Percentiles rank a stretch among this genome's conserved stretches.
Evolutionary conservation across 805 yeast genomes (phyloP).

Genomic region (Candida odintsovae): DNA sequence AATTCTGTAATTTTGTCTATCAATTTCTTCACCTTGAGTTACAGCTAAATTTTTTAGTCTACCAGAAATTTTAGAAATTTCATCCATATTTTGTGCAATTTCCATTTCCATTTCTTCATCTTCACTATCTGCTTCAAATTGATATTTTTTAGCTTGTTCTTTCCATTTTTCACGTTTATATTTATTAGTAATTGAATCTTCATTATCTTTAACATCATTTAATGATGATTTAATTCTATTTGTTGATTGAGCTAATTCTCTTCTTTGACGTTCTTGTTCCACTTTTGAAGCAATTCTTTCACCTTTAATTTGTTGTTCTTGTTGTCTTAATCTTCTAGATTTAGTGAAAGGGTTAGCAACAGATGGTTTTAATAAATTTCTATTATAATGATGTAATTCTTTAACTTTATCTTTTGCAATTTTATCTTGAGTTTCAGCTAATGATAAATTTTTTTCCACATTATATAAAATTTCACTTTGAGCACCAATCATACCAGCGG

Average conservation of each 20-base stretch:
- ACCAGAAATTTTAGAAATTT: conserved; percentile 60
- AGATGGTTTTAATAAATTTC: conserved; percentile 76
- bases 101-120: conserved; percentile 92
- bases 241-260: conserved; percentile 56
- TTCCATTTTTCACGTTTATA: conserved; percentile 32
- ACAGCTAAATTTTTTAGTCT: conserved; percentile 70
- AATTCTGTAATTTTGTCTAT: conserved; percentile 69
- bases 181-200: conserved; percentile 27
- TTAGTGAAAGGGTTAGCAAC: conserved; percentile 87
- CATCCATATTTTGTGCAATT: conserved; percentile 76
- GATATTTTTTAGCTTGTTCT: conserved; percentile 59
- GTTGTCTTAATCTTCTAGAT: conserved; percentile 64
- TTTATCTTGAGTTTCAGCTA: conserved; percentile 76
- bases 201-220: conserved; percentile 31
- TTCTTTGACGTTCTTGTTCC: conserved; percentile 55
- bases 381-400: conserved; percentile 71
- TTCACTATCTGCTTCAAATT: conserved; percentile 85
- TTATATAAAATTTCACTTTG: conserved; percentile 82
- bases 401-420: conserved; percentile 79
- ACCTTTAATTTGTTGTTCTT: conserved; percentile 62
- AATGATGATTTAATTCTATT: conserved; percentile 63
- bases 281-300: conserved; percentile 58
- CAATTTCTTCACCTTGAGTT: conserved; percentile 71
- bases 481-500: conserved; percentile 89
- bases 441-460: conserved; percentile 69